Conservation (phyloP, 2,329 filamentous ascomycete species). For the Coleophoma cylindrospora region DNA sequence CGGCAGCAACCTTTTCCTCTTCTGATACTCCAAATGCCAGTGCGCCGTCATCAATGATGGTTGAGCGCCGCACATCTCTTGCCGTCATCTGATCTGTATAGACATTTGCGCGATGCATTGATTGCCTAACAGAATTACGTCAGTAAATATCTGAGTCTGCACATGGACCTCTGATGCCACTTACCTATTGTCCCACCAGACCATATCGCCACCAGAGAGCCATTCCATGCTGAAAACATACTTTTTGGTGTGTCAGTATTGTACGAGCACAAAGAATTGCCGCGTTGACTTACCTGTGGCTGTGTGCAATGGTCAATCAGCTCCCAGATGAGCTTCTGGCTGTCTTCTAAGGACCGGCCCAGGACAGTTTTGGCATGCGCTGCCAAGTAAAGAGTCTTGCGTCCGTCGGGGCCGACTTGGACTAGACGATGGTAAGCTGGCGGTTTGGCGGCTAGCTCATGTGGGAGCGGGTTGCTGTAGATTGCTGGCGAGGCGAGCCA, state of each 20-base stretch:
- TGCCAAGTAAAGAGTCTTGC: slow-evolving; percentile 20
- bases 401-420: slow-evolving; percentile 18
- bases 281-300: not conserved
- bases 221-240: slow-evolving; percentile 24
- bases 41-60: slow-evolving; percentile 21
- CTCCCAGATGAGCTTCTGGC: slow-evolving; percentile 22
- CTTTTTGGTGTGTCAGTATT: slow-evolving; percentile 4
- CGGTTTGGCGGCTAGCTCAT: slow-evolving; percentile 19
- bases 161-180: not conserved
- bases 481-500: slow-evolving; percentile 42
- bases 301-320: slow-evolving; percentile 21
- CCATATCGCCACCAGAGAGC: slow-evolving; percentile 20
- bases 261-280: not conserved
- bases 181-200: slow-evolving; percentile 27
- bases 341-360: slow-evolving; percentile 15
- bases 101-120: slow-evolving; percentile 23
- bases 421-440: slow-evolving; percentile 21
- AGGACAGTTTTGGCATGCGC: slow-evolving; percentile 21
- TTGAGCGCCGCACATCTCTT: slow-evolving; percentile 22
- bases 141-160: not conserved
- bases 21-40: slow-evolving; percentile 21
- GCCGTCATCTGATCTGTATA: slow-evolving; percentile 20
- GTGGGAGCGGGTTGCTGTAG: slow-evolving; percentile 30
- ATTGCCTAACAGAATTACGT: not conserved
- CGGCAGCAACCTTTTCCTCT: slow-evolving; percentile 25